These are phyloP conservation scores for Cryptosporidium sp. DNA, from an alignment of 169 alveolate species.

Conservation along the genomic window DNA sequence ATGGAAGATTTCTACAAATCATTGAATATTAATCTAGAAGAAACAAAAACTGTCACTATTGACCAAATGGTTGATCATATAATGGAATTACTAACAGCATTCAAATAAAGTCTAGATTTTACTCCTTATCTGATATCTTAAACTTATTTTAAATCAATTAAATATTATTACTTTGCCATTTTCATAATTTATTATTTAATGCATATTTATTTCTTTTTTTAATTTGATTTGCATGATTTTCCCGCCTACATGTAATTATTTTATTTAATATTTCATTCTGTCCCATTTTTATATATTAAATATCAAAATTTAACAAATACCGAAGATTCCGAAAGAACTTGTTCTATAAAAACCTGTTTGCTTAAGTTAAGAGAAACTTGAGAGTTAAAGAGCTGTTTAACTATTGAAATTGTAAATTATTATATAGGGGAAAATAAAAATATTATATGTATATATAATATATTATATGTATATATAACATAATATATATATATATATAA, in stretches of 20 bases:
- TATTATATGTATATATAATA: too few species aligned
- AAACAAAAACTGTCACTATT: constrained; percentile 19
- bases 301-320: too few species aligned
- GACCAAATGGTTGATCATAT: not conserved
- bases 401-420: not conserved
- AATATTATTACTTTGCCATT: not conserved
- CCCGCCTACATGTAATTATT: constrained; percentile 64
- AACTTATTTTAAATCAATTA: not conserved
- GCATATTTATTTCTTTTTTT: too few species aligned
- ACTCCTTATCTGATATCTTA: not conserved
- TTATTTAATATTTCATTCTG: not conserved
- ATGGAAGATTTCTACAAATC: constrained; percentile 30
- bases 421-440: too few species aligned
- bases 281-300: not conserved
- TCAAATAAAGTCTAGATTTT: not conserved
- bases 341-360: not conserved
- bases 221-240: constrained; percentile 17
- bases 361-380: not conserved
- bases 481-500: too few species aligned
- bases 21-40: constrained; percentile 10
- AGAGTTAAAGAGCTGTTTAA: not conserved
- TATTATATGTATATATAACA: too few species aligned
- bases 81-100: not conserved
- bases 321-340: not conserved
- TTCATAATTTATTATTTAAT: not conserved